These are phyloP conservation scores for Eragrostis nindensis DNA, from an alignment of 176 grass and related monocot species.

Conservation along the genomic window DNA sequence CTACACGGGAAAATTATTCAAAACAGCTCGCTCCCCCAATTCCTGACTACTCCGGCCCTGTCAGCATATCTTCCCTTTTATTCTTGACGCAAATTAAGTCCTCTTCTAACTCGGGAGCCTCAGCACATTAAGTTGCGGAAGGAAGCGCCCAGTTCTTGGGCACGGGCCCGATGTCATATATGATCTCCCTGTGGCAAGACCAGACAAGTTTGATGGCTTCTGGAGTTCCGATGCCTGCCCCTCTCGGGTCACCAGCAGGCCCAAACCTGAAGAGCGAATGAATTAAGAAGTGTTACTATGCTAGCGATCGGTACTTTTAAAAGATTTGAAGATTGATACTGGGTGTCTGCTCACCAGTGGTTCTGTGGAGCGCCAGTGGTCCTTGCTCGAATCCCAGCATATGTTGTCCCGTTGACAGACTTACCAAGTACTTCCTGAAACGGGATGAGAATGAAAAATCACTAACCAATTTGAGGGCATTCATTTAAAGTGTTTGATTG, in stretches of 20 bases:
- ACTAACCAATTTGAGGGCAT: not conserved
- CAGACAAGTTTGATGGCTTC: slow-evolving; percentile 95
- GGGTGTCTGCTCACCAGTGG: slow-evolving; percentile 67
- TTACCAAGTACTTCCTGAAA: slow-evolving; percentile 85
- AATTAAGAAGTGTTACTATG: not conserved
- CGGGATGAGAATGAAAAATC: not conserved
- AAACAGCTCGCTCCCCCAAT: not conserved
- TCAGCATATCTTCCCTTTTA: slow-evolving; percentile 15
- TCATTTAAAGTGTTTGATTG: not conserved
- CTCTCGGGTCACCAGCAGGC: slow-evolving; percentile 87
- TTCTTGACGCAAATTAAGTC: not conserved
- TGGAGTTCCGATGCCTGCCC: slow-evolving; percentile 94
- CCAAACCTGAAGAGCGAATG: slow-evolving; percentile 69
- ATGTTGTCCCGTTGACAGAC: slow-evolving; percentile 94
- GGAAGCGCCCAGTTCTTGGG: slow-evolving; percentile 69
- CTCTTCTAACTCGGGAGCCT: not conserved
- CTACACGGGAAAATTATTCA: slow-evolving; percentile 31
- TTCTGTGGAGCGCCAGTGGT: slow-evolving; percentile 98
- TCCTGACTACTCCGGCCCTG: not conserved
- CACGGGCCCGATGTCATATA: slow-evolving; percentile 74
- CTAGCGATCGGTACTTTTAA: not conserved
- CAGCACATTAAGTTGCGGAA: slow-evolving; percentile 50
- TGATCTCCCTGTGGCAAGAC: slow-evolving; percentile 98
- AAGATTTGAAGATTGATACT: not conserved
- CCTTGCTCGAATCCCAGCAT: slow-evolving; percentile 92